Evolutionary conservation across 2,329 filamentous ascomycete species (phyloP), one percentile per base, ranked within the genome.

Genomic region (Rhytidhysteron rufulum): DNA sequence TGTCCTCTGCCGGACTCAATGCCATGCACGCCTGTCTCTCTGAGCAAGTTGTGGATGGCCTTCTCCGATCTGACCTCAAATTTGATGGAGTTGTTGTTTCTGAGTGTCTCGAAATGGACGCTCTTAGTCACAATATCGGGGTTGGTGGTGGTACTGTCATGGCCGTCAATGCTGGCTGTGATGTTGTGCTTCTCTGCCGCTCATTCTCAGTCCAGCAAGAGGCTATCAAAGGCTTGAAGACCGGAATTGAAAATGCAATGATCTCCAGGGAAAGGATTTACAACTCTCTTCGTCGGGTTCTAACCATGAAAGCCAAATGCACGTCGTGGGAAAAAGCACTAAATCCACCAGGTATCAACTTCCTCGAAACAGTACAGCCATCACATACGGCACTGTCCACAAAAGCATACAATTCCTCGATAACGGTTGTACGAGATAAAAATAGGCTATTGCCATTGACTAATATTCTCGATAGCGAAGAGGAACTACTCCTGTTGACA

Each of bases 31-130:
- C 91, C 21, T 97, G 88, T 61, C 72, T 97, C 3, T 94, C 88
- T 0, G 86, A 96, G 52, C 88, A 95, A 63, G 88, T 97, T 1
- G 89, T 97, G 3, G 87, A 95, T 57, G 88, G 93, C 43, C 70
- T 96, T 17, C 72, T 97, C 3, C 80, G 91, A n/a, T 85, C 85
- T 44, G 89, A 96, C 50, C 77, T 97, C 18, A 85, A 86, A 2
- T 97, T 97, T 54, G 80, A 88, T 36, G 91, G 91, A 1, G 90
- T 97, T 2, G 89, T 93, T 18, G 88, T 97, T 36, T 96, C 90
- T 0, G 91, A 97, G 60, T 97, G 91, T 51, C 70, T 97, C 6
- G 91, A 96, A 62, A 97, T 97, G 91, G 90, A 96, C 58, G 89
- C 90, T 0, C 77, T 97, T 7, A 93, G 88, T 49, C 88, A 95